Evolutionary conservation across 2,329 filamentous ascomycete genomes (phyloP).

Genomic region (Aspergillus sojae): DNA sequence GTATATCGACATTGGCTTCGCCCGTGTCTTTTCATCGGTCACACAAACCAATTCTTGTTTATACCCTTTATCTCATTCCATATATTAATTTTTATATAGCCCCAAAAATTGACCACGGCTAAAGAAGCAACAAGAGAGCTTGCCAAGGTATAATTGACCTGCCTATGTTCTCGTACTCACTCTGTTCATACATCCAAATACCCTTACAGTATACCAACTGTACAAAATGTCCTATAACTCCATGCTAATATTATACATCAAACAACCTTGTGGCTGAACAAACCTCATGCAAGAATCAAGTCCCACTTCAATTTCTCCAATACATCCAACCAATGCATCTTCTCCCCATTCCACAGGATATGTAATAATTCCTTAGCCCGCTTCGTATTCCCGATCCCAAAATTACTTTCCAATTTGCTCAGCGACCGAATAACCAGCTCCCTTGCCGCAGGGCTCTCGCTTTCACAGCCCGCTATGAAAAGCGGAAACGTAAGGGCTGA

Average conservation of each 20-base stretch:
- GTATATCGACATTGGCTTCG: background rate
- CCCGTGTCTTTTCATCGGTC: background rate
- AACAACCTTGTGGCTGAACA: background rate
- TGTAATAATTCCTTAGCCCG: slow-evolving; percentile 35
- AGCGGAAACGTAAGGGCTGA: slow-evolving; percentile 43
- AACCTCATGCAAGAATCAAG: slow-evolving; percentile 32
- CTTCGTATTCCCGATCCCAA: slow-evolving; percentile 39
- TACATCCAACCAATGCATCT: slow-evolving; percentile 36
- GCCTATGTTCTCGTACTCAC: background rate
- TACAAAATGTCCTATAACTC: background rate
- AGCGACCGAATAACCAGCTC: slow-evolving; percentile 30
- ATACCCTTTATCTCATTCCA: background rate
- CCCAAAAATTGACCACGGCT: background rate
- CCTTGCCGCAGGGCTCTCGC: slow-evolving; percentile 23
- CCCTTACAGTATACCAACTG: background rate
- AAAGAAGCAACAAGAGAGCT: background rate
- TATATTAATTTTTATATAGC: background rate
- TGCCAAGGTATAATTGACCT: background rate
- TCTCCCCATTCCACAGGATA: slow-evolving; percentile 29
- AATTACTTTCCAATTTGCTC: slow-evolving; percentile 34
- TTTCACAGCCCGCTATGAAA: slow-evolving; percentile 41
- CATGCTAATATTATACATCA: background rate
- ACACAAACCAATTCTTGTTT: background rate
- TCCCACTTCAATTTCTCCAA: slow-evolving; percentile 37
- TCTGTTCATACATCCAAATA: background rate